Evolutionary conservation across 2,329 filamentous ascomycete genomes (phyloP).

Genomic region (Ceratocystis diversiconidia): DNA sequence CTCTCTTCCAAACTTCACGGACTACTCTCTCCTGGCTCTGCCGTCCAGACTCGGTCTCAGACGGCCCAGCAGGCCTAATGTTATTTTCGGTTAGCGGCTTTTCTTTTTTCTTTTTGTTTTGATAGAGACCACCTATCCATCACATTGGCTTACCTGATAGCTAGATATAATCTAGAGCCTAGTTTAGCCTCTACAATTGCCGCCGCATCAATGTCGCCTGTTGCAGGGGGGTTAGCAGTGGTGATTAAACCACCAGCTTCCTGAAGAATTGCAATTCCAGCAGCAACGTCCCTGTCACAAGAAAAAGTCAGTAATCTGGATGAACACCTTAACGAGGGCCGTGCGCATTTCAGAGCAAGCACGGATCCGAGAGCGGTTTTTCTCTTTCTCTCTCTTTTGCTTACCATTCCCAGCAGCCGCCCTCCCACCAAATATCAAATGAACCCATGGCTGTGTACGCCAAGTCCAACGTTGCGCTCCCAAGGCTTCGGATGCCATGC

Average conservation of each 20-base stretch:
- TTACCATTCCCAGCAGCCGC: constrained; percentile 66
- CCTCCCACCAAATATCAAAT: constrained; percentile 75
- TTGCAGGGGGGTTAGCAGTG: constrained; percentile 54
- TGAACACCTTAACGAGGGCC: not conserved
- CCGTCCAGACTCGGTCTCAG: constrained; percentile 45
- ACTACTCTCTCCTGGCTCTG: constrained; percentile 57
- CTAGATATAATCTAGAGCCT: constrained; percentile 56
- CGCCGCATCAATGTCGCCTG: constrained; percentile 35
- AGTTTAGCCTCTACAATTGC: constrained; percentile 44
- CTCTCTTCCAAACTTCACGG: constrained; percentile 58
- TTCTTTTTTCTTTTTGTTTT: not conserved
- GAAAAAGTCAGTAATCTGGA: not conserved
- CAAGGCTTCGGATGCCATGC: constrained; percentile 58
- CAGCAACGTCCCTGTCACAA: constrained; percentile 51
- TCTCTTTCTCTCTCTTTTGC: constrained; percentile 19
- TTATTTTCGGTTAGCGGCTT: not conserved
- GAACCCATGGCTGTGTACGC: constrained; percentile 62
- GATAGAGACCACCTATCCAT: not conserved
- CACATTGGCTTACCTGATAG: constrained; percentile 40
- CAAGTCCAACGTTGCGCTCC: constrained; percentile 59
- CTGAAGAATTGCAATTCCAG: constrained; percentile 56
- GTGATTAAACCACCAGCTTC: constrained; percentile 64
- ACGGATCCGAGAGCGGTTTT: not conserved
- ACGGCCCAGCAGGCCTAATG: constrained; percentile 47
- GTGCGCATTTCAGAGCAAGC: not conserved